phyloP scores from a whole-genome alignment of 164 flowering plant genomes.

The Nelumbo lutea region DNA sequence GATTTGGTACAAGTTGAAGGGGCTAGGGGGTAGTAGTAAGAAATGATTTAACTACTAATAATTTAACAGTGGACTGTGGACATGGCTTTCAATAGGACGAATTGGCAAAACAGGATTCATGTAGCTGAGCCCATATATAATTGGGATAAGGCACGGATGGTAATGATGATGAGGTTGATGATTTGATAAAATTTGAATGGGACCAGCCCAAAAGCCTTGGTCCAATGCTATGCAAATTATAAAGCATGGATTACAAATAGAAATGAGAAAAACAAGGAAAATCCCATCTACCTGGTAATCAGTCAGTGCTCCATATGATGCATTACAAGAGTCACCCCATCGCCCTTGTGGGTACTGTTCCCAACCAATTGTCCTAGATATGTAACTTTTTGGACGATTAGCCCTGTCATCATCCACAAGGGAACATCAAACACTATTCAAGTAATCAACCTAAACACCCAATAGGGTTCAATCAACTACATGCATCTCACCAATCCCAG shows the following conservation, averaged over 20 bases:
- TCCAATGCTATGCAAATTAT: too few relatives aligned
- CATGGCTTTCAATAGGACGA: too few relatives aligned
- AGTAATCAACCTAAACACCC: background rate
- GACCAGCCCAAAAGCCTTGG: too few relatives aligned
- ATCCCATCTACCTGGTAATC: conserved; percentile 67
- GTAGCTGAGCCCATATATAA: too few relatives aligned
- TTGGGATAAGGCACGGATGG: too few relatives aligned
- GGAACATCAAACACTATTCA: conserved; percentile 3
- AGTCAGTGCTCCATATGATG: conserved; percentile 80
- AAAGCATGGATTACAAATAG: background rate
- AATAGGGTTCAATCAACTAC: background rate
- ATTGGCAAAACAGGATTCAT: too few relatives aligned
- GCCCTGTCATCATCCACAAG: conserved; percentile 53
- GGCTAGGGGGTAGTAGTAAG: too few relatives aligned
- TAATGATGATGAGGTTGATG: too few relatives aligned
- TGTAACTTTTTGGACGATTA: conserved; percentile 92
- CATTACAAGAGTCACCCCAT: conserved; percentile 85
- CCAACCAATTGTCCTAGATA: conserved; percentile 81
- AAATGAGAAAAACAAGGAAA: background rate
- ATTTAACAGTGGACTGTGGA: too few relatives aligned
- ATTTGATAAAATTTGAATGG: too few relatives aligned
- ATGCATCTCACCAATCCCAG: conserved; percentile 1
- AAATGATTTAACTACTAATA: too few relatives aligned
- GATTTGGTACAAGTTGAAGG: too few relatives aligned
- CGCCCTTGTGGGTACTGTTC: conserved; percentile 87